phyloP scores from a whole-genome alignment of 257 asterid genomes.

The Gynochthodes officinalis region DNA sequence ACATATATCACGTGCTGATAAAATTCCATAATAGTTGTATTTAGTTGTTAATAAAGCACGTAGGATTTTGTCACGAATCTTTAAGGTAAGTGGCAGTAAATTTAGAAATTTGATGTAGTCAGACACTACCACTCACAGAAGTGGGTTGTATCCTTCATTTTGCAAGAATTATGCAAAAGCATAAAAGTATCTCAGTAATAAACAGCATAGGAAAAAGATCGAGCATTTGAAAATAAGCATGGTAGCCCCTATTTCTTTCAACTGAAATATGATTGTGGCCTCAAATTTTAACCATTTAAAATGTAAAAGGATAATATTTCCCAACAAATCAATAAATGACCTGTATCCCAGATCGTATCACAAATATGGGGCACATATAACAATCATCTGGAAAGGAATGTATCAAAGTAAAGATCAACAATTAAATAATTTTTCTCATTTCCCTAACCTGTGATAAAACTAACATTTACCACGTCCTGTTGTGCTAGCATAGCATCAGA shows the following conservation, averaged over 20 bases:
- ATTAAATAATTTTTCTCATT: background rate
- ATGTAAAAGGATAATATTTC: background rate
- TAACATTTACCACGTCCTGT: background rate
- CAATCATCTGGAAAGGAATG: background rate
- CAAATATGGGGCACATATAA: background rate
- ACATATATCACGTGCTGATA: background rate
- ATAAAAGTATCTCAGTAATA: background rate
- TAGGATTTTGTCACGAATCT: background rate
- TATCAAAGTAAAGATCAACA: background rate
- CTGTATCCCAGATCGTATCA: background rate
- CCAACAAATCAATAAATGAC: background rate
- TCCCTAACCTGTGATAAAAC: background rate
- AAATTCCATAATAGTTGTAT: background rate
- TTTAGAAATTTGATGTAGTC: background rate
- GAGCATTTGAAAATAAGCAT: background rate
- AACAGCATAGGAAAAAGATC: background rate
- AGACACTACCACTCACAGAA: background rate
- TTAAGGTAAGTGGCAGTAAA: background rate
- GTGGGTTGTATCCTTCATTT: too few species aligned
- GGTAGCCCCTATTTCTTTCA: background rate
- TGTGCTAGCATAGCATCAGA: constrained; percentile 2
- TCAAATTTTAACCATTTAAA: background rate
- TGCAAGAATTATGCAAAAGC: background rate
- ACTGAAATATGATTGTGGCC: background rate
- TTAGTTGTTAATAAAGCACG: background rate